These are phyloP conservation scores for Mycena filopes DNA, from an alignment of 768 basidiomycete species.

Conservation along the genomic window DNA sequence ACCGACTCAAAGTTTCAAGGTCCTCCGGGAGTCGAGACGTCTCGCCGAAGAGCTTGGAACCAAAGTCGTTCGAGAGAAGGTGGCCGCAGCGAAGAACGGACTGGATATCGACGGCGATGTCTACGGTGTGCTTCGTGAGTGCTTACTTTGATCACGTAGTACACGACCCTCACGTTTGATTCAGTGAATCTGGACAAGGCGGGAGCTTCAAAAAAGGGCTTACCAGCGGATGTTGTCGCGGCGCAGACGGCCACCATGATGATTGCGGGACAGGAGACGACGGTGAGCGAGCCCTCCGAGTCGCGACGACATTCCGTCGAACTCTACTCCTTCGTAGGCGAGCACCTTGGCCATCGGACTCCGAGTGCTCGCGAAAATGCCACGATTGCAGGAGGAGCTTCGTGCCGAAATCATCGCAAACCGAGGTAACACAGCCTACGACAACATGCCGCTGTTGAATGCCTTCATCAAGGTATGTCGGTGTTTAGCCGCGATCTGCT, in stretches of 20 bases:
- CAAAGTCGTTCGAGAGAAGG: constrained; percentile 11
- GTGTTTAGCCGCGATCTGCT: no score
- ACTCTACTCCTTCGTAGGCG: neutral
- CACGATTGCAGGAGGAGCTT: constrained; percentile 17
- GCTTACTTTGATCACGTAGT: neutral
- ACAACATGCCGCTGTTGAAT: constrained; percentile 25
- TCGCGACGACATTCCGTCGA: no score
- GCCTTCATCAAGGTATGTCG: constrained; percentile 33
- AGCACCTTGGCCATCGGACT: neutral
- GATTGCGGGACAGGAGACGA: constrained; percentile 27
- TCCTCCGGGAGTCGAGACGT: neutral
- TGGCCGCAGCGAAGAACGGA: neutral
- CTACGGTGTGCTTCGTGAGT: constrained; percentile 5
- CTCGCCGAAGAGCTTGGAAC: neutral
- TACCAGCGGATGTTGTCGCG: constrained; percentile 5
- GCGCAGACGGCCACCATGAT: constrained; percentile 16
- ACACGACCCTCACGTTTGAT: neutral
- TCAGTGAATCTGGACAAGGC: constrained; percentile 20
- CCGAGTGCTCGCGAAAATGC: constrained; percentile 17
- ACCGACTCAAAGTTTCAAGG: neutral
- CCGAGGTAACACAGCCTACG: constrained; percentile 16
- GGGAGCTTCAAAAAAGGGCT: no score
- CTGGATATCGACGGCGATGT: constrained; percentile 5
- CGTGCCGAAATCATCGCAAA: no score
- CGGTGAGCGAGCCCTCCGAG: neutral